Base-by-base conservation (phyloP, 176 grass and related monocot species). In the bread wheat (Triticum aestivum) region DNA sequence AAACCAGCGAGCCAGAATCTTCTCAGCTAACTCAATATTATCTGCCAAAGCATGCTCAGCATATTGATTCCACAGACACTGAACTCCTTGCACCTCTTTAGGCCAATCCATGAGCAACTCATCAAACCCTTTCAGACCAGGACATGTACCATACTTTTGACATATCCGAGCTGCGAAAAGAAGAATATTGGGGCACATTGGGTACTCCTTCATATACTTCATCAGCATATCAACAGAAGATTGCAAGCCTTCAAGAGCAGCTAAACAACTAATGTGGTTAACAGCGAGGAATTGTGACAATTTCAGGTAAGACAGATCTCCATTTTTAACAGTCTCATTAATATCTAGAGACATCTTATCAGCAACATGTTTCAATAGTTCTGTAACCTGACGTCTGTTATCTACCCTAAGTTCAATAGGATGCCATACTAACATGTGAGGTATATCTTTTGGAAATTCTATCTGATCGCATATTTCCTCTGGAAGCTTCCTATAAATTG, bases 1-100 rank as follows among this genome's bases (percentile, higher is more conserved):
- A 92, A 90, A 94, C 97, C 97, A 99, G 15, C 80, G 54, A 51
- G 44, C 79, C 32, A 93, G 85, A 61, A 96, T 41, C 20, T 94
- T 88, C 77, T 94, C 85, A 69, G 92, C 90, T 87, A 89, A 86
- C 64, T 96, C 72, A 20, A 86, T 87, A 88, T 80, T 85, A 85
- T 87, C 85, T 11, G 82, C 71, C 69, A 99, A 87, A 78, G 59
- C 77, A 88, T 91, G 85, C 86, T 93, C 94, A 47, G 56, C 69
- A 90, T 85, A 93, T 82, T 99, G 97, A 73, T 94, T 99, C 94
- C 94, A 99, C 68, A 99, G 75, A 91, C 85, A 96, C 70, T 99
- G 94, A 94, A 90, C 70, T 69, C 97, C 97, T 87, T 84, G 86
- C 42, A 87, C 83, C 86, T 93, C 91, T 88, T 83, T 90, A 34